Conservation (phyloP, 345 rosid genomes). For the Anacardium occidentale region DNA sequence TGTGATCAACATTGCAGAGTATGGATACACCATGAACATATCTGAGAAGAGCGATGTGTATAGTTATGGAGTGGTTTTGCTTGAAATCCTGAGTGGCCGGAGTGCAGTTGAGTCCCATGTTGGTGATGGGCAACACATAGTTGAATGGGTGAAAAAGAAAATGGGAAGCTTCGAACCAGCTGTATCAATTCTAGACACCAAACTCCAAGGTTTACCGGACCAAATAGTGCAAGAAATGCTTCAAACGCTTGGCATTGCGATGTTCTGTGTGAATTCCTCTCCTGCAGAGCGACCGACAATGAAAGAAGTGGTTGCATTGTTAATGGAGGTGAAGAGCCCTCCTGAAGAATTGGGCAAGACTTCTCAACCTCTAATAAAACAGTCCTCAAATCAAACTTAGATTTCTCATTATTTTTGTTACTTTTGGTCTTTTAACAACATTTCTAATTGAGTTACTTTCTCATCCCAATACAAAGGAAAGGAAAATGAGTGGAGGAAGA, state of each 20-base stretch:
- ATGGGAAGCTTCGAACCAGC: slow-evolving; percentile 98
- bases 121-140: slow-evolving; percentile 85
- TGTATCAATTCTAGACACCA: slow-evolving; percentile 56
- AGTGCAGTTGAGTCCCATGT: slow-evolving; percentile 70
- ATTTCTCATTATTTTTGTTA: slow-evolving; percentile 14
- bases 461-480: slow-evolving; percentile 18
- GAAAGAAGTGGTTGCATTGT: slow-evolving; percentile 93
- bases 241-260: slow-evolving; percentile 86
- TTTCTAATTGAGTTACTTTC: slow-evolving; percentile 23
- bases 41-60: slow-evolving; percentile 95
- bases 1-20: slow-evolving; percentile 52
- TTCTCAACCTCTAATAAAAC: slow-evolving; percentile 86
- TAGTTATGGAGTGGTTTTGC: slow-evolving; percentile 88
- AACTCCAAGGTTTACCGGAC: slow-evolving; percentile 82
- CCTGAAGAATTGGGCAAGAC: slow-evolving; percentile 92
- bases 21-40: slow-evolving; percentile 91
- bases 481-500: not conserved
- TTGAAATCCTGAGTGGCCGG: slow-evolving; percentile 82
- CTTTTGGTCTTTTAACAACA: slow-evolving; percentile 11
- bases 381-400: slow-evolving; percentile 57
- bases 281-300: slow-evolving; percentile 85
- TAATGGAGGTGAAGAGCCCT: slow-evolving; percentile 85
- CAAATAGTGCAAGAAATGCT: slow-evolving; percentile 97
- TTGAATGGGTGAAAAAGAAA: slow-evolving; percentile 93
- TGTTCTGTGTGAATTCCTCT: slow-evolving; percentile 91